Percentiles rank a stretch among this genome's conserved stretches.
These are phyloP conservation scores for Alliaria petiolata DNA, from an alignment of 345 rosid genomes.

Conservation along the genomic window DNA sequence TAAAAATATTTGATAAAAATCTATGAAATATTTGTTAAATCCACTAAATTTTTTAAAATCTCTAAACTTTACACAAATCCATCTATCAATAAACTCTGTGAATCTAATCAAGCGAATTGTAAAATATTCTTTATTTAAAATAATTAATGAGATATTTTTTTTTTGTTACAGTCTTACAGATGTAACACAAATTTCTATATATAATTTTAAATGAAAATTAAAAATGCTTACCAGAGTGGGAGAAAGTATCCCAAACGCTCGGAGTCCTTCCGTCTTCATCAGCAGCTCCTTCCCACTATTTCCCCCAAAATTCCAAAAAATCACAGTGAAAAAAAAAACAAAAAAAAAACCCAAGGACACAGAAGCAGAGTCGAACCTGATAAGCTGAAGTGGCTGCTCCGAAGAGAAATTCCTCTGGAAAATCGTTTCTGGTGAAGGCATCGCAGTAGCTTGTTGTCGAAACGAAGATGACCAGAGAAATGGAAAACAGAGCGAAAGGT, in stretches of 20 bases:
- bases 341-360: background rate
- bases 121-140: too few relatives aligned
- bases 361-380: conserved; percentile 36
- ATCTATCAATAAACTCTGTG: too few relatives aligned
- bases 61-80: too few relatives aligned
- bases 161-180: background rate
- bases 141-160: background rate
- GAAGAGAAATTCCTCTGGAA: conserved; percentile 54
- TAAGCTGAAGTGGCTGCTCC: conserved; percentile 61
- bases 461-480: background rate
- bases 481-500: background rate
- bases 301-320: too few relatives aligned
- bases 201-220: background rate
- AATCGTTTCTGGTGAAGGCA: conserved; percentile 44
- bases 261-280: conserved; percentile 53
- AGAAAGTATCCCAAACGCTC: conserved; percentile 57
- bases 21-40: too few relatives aligned
- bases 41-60: too few relatives aligned
- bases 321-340: background rate
- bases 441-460: conserved; percentile 10
- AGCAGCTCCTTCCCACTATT: conserved; percentile 55
- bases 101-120: too few relatives aligned
- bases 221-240: conserved; percentile 35
- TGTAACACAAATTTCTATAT: too few relatives aligned
- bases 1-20: too few relatives aligned